A percentile compares a stretch with the other conserved stretches of the same genome.
phyloP scores from a whole-genome alignment of 116 monocot genomes.

The Cymodocea nodosa region DNA sequence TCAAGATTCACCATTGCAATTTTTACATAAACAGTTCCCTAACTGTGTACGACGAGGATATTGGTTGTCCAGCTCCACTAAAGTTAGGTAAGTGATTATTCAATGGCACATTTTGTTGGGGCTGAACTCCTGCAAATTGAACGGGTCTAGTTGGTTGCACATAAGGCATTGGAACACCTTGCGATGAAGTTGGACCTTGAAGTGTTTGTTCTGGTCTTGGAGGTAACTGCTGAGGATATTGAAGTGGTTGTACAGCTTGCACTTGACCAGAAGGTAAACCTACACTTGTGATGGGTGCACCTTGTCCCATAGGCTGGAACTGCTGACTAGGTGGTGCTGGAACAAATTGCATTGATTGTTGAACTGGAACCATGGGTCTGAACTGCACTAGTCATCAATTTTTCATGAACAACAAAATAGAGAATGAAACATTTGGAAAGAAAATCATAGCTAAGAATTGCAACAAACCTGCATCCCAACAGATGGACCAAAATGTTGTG shows the following conservation, averaged over 20 bases:
- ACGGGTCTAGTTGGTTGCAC: conserved; percentile 35
- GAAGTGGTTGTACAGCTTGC: conserved; percentile 14
- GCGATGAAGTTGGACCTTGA: conserved; percentile 39
- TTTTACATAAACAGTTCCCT: background rate
- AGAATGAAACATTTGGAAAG: background rate
- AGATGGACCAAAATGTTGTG: conserved; percentile 53
- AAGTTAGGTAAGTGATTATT: conserved; percentile 35
- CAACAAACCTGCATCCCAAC: conserved; percentile 49
- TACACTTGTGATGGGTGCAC: conserved; percentile 24
- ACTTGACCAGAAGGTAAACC: conserved; percentile 32
- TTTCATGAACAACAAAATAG: conserved; percentile 11
- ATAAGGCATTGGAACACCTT: conserved; percentile 47
- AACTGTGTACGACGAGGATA: conserved; percentile 48
- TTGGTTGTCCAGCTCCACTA: conserved; percentile 24
- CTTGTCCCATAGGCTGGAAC: conserved; percentile 38
- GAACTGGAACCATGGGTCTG: conserved; percentile 47
- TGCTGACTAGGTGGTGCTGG: conserved; percentile 42
- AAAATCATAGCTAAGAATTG: background rate
- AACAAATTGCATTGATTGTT: conserved; percentile 39
- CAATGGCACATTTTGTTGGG: conserved; percentile 28
- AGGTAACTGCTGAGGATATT: conserved; percentile 37
- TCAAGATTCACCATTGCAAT: background rate
- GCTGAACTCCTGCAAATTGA: conserved; percentile 33
- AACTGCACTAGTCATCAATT: conserved; percentile 14
- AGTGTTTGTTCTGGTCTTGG: conserved; percentile 25